These are phyloP conservation scores for Backusella australiensis DNA, from an alignment of 192 early-diverging fungal genomes.

Conservation along the genomic window DNA sequence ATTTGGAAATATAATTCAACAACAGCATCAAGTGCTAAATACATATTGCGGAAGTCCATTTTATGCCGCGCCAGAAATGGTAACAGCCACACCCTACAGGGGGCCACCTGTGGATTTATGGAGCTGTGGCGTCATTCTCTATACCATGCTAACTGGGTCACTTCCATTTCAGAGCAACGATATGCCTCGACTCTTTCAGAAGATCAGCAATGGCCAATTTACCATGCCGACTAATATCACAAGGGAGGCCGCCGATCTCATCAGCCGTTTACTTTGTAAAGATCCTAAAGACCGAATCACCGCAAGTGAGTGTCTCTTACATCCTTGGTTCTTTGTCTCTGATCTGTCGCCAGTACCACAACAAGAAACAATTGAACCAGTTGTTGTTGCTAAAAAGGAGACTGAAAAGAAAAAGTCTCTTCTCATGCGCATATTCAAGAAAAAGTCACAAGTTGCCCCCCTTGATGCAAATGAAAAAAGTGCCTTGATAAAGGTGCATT, in stretches of 20 bases:
- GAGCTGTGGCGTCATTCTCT: conserved; percentile 69
- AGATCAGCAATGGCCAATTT: conserved; percentile 54
- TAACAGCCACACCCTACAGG: conserved; percentile 54
- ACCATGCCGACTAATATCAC: conserved; percentile 39
- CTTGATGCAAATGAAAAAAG: neutral
- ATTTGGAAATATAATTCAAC: conserved; percentile 47
- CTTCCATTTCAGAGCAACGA: conserved; percentile 71
- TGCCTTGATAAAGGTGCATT: neutral
- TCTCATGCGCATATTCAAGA: neutral
- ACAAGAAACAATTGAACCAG: neutral
- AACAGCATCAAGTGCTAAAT: conserved; percentile 46
- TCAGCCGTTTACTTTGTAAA: conserved; percentile 41
- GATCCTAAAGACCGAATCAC: conserved; percentile 49
- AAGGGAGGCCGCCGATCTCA: conserved; percentile 38
- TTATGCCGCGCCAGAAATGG: conserved; percentile 69
- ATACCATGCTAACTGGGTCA: conserved; percentile 59
- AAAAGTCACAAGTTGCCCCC: neutral
- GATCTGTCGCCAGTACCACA: neutral
- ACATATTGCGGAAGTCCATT: conserved; percentile 65
- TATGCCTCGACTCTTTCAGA: conserved; percentile 53
- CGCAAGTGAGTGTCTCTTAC: conserved; percentile 43
- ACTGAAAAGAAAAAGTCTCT: neutral
- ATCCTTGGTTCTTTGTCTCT: conserved; percentile 41
- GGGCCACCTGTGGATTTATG: conserved; percentile 62
- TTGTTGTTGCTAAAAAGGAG: neutral